phyloP scores from a whole-genome alignment of 2,329 filamentous ascomycete genomes.

The Clonostachys rhizophaga region DNA sequence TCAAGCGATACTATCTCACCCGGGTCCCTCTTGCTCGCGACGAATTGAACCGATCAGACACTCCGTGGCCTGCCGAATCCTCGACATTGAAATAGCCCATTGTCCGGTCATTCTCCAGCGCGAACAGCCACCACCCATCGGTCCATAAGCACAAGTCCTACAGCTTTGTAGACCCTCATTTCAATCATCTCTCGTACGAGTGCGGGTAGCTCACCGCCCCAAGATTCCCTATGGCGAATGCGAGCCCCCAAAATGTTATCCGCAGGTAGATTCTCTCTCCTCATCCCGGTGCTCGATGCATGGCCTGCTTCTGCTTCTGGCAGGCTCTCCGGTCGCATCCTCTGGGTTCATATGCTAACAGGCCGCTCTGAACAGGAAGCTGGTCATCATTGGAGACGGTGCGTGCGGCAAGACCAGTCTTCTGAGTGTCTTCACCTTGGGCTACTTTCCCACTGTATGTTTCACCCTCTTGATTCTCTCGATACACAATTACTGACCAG shows the following conservation, averaged over 20 bases:
- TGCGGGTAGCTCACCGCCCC: not conserved
- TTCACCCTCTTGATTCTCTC: not conserved
- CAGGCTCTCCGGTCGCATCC: not conserved
- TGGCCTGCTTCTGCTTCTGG: not conserved
- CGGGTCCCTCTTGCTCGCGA: not conserved
- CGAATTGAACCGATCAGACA: no score
- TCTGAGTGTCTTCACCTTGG: constrained; percentile 93
- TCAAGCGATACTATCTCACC: not conserved
- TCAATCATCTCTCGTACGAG: constrained; percentile 3
- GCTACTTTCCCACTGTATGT: constrained; percentile 95
- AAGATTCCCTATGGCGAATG: constrained; percentile 32
- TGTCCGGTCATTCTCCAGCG: not conserved
- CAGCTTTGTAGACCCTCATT: not conserved
- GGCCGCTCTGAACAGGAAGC: constrained; percentile 58
- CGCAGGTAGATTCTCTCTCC: constrained; percentile 50
- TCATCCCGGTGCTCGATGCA: not conserved
- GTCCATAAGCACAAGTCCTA: constrained; percentile 2
- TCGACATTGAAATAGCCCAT: not conserved
- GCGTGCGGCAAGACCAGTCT: constrained; percentile 98
- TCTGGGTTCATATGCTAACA: not conserved
- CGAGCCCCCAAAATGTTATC: constrained; percentile 52
- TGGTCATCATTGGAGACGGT: constrained; percentile 95
- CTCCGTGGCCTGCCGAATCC: not conserved
- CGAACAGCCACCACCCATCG: not conserved
- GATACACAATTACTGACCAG: not conserved